These are phyloP conservation scores for Lachnellula occidentalis DNA, from an alignment of 2,329 filamentous ascomycete genomes.

Conservation along the genomic window DNA sequence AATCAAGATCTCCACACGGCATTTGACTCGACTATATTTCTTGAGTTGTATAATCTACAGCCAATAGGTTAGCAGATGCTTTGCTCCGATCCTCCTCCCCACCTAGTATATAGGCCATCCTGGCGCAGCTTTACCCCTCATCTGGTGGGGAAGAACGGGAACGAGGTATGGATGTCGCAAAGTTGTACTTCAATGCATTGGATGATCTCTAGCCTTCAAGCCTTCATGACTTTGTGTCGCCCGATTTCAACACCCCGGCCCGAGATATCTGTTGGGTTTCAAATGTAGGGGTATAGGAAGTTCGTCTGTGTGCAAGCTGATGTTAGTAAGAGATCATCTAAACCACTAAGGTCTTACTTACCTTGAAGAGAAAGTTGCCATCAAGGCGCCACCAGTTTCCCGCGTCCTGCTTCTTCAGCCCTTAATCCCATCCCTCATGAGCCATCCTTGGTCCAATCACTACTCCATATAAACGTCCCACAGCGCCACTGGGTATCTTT, in stretches of 20 bases:
- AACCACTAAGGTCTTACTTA: neutral
- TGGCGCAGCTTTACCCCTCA: too few relatives aligned
- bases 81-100: too few relatives aligned
- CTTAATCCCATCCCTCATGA: neutral
- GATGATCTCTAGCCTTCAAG: too few relatives aligned
- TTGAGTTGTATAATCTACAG: too few relatives aligned
- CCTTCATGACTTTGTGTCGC: neutral
- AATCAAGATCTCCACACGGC: too few relatives aligned
- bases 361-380: neutral
- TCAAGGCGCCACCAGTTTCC: neutral
- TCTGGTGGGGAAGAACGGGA: too few relatives aligned
- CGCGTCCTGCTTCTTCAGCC: neutral
- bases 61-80: too few relatives aligned
- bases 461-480: slow-evolving; percentile 63
- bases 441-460: slow-evolving; percentile 23
- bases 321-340: neutral
- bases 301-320: neutral
- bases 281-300: neutral
- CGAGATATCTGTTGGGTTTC: neutral
- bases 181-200: too few relatives aligned
- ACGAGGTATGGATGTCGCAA: too few relatives aligned
- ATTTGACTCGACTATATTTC: too few relatives aligned
- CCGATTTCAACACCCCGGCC: neutral
- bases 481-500: slow-evolving; percentile 83
- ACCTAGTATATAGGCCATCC: too few relatives aligned